A percentile compares a stretch with the other conserved stretches of the same genome.
Conservation (phyloP, 768 basidiomycete genomes). For the Russula emetica region DNA sequence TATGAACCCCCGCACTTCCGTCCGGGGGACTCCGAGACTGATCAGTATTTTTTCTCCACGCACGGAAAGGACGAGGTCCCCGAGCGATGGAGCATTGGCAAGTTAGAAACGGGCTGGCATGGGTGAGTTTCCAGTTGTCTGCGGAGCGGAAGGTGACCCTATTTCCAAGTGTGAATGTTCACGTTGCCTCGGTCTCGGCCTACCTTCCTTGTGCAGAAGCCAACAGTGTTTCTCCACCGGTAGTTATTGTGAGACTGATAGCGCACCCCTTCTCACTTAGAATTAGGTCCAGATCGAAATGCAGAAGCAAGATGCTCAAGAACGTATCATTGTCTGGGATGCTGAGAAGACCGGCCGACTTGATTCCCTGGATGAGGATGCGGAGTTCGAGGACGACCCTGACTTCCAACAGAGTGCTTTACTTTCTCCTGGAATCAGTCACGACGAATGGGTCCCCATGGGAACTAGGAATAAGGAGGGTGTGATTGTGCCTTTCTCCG, state of each 20-base stretch:
- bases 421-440: slow-evolving; percentile 12
- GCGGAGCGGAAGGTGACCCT: slow-evolving; percentile 3
- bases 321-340: slow-evolving; percentile 64
- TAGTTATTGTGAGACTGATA: slow-evolving; percentile 40
- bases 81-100: slow-evolving; percentile 66
- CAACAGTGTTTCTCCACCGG: slow-evolving; percentile 42
- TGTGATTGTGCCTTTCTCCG: slow-evolving; percentile 42
- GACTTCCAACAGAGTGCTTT: slow-evolving; percentile 37
- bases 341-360: slow-evolving; percentile 39
- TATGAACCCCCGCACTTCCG: slow-evolving; percentile 84
- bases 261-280: slow-evolving; percentile 37
- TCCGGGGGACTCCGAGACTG: slow-evolving; percentile 62
- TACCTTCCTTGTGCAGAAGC: slow-evolving; percentile 66
- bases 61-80: slow-evolving; percentile 69
- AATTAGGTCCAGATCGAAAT: slow-evolving; percentile 51
- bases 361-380: slow-evolving; percentile 46
- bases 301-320: slow-evolving; percentile 57
- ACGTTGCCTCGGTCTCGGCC: slow-evolving; percentile 66
- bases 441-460: slow-evolving; percentile 40
- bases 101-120: slow-evolving; percentile 68
- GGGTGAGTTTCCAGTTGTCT: slow-evolving; percentile 42
- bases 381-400: slow-evolving; percentile 56
- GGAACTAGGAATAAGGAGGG: slow-evolving; percentile 59
- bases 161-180: slow-evolving; percentile 58
- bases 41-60: slow-evolving; percentile 79